Evolutionary conservation across 2,329 filamentous ascomycete species (phyloP).

Genomic region (Nemania abortiva): DNA sequence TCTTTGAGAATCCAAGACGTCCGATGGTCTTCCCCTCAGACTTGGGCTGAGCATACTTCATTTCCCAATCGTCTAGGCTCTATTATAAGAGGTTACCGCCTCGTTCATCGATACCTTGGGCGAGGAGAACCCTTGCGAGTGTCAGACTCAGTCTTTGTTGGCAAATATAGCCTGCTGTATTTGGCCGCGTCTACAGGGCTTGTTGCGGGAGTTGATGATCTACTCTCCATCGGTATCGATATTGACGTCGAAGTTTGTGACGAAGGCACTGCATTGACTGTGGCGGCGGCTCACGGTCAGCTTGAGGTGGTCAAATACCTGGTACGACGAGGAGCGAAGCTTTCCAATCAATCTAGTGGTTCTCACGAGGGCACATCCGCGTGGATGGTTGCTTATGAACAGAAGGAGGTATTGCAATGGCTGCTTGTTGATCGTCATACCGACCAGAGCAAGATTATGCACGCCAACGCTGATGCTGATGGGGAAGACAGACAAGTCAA

Average conservation of each 20-base stretch:
- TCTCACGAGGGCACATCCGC: neutral
- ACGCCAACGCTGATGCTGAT: neutral
- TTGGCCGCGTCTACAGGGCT: neutral
- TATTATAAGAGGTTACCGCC: constrained; percentile 1
- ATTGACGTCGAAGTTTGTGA: constrained; percentile 12
- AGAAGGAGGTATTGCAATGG: constrained; percentile 13
- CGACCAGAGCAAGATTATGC: constrained; percentile 13
- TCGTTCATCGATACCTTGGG: constrained; percentile 15
- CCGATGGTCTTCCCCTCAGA: neutral
- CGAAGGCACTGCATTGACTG: constrained; percentile 17
- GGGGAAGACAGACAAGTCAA: neutral
- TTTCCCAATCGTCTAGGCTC: neutral
- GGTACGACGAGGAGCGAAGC: constrained; percentile 7
- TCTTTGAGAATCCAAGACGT: constrained; percentile 12
- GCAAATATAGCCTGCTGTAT: constrained; percentile 14
- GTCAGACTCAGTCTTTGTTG: constrained; percentile 15
- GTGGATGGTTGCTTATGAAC: neutral
- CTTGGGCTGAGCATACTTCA: neutral
- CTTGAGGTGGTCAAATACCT: constrained; percentile 34
- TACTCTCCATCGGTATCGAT: constrained; percentile 28
- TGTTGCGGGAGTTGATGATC: constrained; percentile 15
- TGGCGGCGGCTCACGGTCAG: constrained; percentile 27
- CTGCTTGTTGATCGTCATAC: constrained; percentile 9
- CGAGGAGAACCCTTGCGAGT: constrained; percentile 12
- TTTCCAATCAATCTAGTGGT: neutral